phyloP scores from a whole-genome alignment of 345 rosid species.

The Citrus medica region DNA sequence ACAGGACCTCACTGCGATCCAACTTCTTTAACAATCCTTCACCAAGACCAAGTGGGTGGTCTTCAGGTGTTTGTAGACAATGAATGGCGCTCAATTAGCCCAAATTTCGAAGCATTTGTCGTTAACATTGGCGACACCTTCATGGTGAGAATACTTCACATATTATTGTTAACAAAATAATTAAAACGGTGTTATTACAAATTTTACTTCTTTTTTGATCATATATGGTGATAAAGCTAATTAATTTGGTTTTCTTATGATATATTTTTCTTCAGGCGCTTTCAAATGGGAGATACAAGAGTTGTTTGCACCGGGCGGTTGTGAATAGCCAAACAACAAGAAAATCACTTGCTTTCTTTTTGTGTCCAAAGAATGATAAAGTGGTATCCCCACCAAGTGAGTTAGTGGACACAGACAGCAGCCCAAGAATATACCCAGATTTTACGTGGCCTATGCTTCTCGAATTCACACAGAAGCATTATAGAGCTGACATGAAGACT shows the following conservation, averaged over 20 bases:
- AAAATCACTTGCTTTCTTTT: conserved; percentile 93
- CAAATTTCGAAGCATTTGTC: conserved; percentile 78
- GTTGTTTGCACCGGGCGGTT: conserved; percentile 93
- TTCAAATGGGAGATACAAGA: conserved; percentile 79
- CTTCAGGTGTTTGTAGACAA: conserved; percentile 90
- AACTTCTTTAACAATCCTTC: conserved; percentile 94
- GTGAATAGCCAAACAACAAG: conserved; percentile 77
- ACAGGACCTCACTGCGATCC: conserved; percentile 99
- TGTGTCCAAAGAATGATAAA: conserved; percentile 78
- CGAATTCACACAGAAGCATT: conserved; percentile 83
- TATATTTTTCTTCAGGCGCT: conserved; percentile 54
- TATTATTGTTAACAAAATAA: not conserved
- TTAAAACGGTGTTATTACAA: too few relatives aligned
- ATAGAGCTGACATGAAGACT: conserved; percentile 89
- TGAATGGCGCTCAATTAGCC: conserved; percentile 74
- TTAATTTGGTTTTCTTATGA: not conserved
- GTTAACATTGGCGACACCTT: conserved; percentile 98
- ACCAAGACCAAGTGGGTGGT: conserved; percentile 92
- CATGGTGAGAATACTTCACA: conserved; percentile 54
- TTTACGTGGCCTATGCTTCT: conserved; percentile 82
- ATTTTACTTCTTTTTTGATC: not conserved
- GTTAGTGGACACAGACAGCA: conserved; percentile 42
- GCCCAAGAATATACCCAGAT: conserved; percentile 76
- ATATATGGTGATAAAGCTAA: not conserved
- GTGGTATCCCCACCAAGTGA: conserved; percentile 76